Evolutionary conservation across 202 grass and related monocot species (phyloP).

Genomic region (Eragrostis tef): DNA sequence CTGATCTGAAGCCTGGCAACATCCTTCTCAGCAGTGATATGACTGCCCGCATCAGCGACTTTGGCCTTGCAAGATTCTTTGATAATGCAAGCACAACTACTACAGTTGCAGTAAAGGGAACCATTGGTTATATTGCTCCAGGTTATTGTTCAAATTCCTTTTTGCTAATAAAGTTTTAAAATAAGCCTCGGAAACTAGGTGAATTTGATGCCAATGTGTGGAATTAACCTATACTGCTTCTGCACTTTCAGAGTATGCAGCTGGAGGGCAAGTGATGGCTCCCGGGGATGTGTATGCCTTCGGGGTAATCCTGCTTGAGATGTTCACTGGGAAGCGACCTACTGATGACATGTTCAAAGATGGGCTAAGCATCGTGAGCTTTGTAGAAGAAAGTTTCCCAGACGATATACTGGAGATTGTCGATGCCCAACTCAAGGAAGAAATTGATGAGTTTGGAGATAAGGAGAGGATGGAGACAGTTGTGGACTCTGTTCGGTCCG

Average conservation of each 20-base stretch:
- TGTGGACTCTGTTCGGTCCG: neutral
- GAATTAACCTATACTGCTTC: neutral
- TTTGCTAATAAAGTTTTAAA: no score
- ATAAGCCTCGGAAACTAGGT: no score
- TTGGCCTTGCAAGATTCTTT: constrained; percentile 11
- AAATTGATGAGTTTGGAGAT: neutral
- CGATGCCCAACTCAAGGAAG: neutral
- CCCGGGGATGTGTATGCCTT: constrained; percentile 32
- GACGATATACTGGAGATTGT: neutral
- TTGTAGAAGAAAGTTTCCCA: neutral
- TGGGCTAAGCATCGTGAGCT: constrained; percentile 1
- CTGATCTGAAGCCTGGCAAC: constrained; percentile 21
- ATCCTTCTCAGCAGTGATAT: neutral
- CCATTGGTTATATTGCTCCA: constrained; percentile 32
- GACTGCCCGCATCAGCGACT: constrained; percentile 1
- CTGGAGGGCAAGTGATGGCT: neutral
- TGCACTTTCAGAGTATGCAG: neutral
- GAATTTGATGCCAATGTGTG: neutral
- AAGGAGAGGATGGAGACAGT: neutral
- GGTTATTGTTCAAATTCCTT: neutral
- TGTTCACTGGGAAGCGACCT: constrained; percentile 12
- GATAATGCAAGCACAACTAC: neutral
- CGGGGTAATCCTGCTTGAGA: constrained; percentile 31
- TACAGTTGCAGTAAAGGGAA: constrained; percentile 1
- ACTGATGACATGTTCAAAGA: constrained; percentile 16